Percentiles rank a stretch among this genome's conserved stretches.
Conservation (phyloP, 179 eudicot genomes). For the Vitellaria paradoxa region DNA sequence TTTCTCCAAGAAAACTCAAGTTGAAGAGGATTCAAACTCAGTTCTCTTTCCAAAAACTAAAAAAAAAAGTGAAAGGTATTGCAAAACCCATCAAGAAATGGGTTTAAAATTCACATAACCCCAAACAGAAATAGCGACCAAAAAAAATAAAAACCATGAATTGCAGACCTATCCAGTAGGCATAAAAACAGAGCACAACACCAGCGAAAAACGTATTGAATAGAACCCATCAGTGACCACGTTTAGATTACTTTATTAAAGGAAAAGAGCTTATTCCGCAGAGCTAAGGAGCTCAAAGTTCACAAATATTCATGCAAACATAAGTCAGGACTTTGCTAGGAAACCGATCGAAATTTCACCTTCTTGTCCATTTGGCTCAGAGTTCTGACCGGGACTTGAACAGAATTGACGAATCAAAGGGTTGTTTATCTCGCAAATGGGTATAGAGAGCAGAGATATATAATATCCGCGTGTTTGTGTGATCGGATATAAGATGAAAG, state of each 20-base stretch:
- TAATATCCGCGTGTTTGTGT: neutral
- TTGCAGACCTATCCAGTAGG: neutral
- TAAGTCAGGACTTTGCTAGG: too few relatives aligned
- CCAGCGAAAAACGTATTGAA: too few relatives aligned
- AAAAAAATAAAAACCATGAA: neutral
- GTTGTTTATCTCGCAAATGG: neutral
- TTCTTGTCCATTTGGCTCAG: slow-evolving; percentile 7
- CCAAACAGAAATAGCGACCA: too few relatives aligned
- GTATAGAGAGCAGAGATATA: neutral
- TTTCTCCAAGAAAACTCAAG: neutral
- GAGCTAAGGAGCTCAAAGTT: neutral
- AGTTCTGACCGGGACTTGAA: neutral
- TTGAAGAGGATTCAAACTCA: too few relatives aligned
- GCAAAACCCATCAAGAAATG: neutral
- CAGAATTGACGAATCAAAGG: neutral
- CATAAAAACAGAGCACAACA: neutral
- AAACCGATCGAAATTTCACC: slow-evolving; percentile 10
- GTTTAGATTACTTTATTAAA: neutral
- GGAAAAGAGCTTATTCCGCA: neutral
- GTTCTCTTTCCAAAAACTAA: neutral
- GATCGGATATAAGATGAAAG: neutral
- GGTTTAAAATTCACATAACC: neutral
- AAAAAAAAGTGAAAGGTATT: too few relatives aligned
- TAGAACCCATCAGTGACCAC: neutral
- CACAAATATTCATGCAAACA: too few relatives aligned